Conservation (phyloP, 305 asterid genomes). For the Solanum hybrid region DNA sequence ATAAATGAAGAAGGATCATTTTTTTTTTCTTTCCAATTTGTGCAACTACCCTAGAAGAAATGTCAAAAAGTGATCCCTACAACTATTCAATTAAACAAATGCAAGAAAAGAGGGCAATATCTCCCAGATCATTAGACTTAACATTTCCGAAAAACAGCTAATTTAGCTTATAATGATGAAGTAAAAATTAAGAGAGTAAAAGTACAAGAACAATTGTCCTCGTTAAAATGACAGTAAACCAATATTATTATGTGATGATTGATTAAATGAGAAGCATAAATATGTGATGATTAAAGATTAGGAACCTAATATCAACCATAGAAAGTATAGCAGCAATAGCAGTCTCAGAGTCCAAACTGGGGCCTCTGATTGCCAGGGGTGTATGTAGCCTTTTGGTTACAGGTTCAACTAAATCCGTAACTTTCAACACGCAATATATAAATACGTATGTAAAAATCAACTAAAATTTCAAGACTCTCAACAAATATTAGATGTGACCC, state of each 20-base stretch:
- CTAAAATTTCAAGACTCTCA: background rate
- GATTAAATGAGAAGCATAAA: background rate
- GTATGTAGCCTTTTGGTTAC: background rate
- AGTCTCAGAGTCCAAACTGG: constrained; percentile 12
- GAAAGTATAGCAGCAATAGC: constrained; percentile 10
- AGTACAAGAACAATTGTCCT: background rate
- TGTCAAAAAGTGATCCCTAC: background rate
- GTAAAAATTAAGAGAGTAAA: background rate
- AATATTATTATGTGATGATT: background rate
- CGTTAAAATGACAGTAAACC: background rate
- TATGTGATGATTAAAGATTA: background rate
- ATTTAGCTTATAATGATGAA: background rate
- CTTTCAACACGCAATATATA: background rate
- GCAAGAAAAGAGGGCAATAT: background rate
- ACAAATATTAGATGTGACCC: background rate
- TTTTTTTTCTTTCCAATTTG: background rate
- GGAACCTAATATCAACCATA: background rate
- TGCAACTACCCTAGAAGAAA: background rate
- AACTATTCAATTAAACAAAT: background rate
- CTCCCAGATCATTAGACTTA: background rate
- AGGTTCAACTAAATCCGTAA: background rate
- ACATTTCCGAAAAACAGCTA: background rate
- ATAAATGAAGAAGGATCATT: background rate
- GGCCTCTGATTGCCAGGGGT: constrained; percentile 9
- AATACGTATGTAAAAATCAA: background rate